Evolutionary conservation across 176 grass and related monocot genomes (phyloP), one percentile per base, ranked within the genome.

Genomic region (Guadua angustifolia): DNA sequence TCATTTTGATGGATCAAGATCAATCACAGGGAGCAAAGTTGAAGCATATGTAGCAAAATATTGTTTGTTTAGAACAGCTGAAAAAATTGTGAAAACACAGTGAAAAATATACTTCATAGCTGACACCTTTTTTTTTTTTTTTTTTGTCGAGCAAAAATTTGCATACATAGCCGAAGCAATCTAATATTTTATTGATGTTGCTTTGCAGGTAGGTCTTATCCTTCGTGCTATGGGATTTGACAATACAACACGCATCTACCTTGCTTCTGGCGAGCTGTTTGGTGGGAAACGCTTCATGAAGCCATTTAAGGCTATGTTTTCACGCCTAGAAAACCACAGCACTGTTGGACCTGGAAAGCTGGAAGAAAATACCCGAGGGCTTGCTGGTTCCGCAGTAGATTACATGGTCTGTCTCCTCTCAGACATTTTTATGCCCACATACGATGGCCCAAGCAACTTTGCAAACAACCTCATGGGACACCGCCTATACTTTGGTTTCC

Each of bases 381-480:
- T 99, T 14, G 93, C 78, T 0, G 93, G 96, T 46, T 94, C 96
- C 1, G 96, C 96, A 55, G 86, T 99, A 74, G 96, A 99, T 80
- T 99, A 95, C 86, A 99, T 99, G 96, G 96, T 99, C 55, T 99
- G 96, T 64, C 91, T 99, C 49, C 73, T 95, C 22, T 99, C 96
- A 2, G 96, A 99, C 80, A 95, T 99, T 86, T 99, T 99, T 76
- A 81, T 99, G 15, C 93, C 96, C 4, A 95, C 96, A n/a, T 99
- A 99, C 61, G 93, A 95, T 61, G 96, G 96, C 50, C 96, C 93
- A 16, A 99, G 96, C 84, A 99, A 99, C 83, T 99, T 99, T 29
- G 96, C 96, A 26, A 99, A 99, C 89, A 99, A 95, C 44, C 92
- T 95, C 49, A 94, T 99, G 96, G 96, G 96, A 2, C 96, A 99